Evolutionary conservation across 257 asterid species (phyloP).

Genomic region (Rhazya stricta): DNA sequence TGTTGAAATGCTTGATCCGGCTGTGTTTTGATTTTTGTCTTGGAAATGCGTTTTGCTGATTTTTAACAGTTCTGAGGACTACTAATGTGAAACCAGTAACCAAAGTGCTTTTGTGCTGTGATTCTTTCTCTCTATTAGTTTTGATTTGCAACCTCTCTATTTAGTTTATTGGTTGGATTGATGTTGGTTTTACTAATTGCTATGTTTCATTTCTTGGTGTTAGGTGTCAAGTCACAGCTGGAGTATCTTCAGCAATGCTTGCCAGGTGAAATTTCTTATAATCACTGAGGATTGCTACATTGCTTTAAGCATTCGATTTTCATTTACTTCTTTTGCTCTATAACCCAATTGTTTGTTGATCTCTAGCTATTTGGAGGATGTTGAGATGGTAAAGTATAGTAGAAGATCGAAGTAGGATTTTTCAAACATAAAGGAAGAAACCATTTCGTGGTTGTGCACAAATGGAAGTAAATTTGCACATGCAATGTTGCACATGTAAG

Average conservation of each 20-base stretch:
- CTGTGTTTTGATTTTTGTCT: slow-evolving; percentile 22
- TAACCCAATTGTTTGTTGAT: background rate
- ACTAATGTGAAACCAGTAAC: slow-evolving; percentile 4
- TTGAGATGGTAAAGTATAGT: background rate
- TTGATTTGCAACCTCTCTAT: slow-evolving; percentile 6
- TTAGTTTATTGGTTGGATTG: slow-evolving; percentile 18
- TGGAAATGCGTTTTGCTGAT: slow-evolving; percentile 20
- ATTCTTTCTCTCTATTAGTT: slow-evolving; percentile 7
- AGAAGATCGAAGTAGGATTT: background rate
- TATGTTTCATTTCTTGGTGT: slow-evolving; percentile 12
- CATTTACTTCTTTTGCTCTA: background rate
- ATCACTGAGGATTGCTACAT: background rate
- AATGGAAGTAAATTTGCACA: background rate
- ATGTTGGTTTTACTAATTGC: slow-evolving; percentile 9
- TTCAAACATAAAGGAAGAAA: background rate
- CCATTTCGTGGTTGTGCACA: background rate
- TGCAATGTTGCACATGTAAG: background rate
- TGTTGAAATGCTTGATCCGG: slow-evolving; percentile 42
- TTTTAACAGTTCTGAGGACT: slow-evolving; percentile 13
- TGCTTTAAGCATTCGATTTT: background rate
- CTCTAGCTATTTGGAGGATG: background rate
- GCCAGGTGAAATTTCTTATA: slow-evolving; percentile 51
- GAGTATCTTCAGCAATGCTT: slow-evolving; percentile 90
- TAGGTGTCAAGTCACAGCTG: slow-evolving; percentile 90
- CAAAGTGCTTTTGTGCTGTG: slow-evolving; percentile 12